Evolutionary conservation across 345 rosid species (phyloP).

Genomic region (Populus deltoides): DNA sequence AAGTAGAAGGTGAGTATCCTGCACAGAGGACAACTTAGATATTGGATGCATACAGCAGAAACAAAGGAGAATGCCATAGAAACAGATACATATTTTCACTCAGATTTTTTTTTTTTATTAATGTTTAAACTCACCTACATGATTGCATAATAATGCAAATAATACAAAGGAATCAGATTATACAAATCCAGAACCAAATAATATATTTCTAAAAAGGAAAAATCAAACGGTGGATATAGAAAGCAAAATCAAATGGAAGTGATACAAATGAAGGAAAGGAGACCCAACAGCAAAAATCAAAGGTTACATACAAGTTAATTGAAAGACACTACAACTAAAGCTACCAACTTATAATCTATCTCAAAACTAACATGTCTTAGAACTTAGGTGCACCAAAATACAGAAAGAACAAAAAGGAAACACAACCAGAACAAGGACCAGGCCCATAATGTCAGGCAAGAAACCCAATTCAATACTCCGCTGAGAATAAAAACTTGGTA

Average conservation of each 20-base stretch:
- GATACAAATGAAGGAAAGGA: neutral
- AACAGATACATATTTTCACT: neutral
- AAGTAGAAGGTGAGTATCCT: conserved; percentile 83
- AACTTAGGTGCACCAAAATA: neutral
- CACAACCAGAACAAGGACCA: neutral
- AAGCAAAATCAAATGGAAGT: neutral
- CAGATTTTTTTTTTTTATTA: neutral
- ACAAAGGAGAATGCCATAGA: neutral
- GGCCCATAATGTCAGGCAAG: neutral
- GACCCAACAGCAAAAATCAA: neutral
- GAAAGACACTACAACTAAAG: neutral
- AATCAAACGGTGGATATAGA: neutral
- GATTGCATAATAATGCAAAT: neutral
- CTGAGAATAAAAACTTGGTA: neutral
- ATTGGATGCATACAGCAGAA: neutral
- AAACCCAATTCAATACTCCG: neutral
- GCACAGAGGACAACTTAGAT: conserved; percentile 9
- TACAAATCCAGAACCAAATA: neutral
- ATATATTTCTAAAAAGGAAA: neutral
- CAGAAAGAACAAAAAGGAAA: no score
- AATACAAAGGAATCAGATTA: neutral
- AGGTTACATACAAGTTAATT: neutral
- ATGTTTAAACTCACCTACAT: neutral
- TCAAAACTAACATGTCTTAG: neutral
- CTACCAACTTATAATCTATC: neutral